Percentiles rank a stretch among this genome's conserved stretches.
These are phyloP conservation scores for Leishmania braziliensis DNA, from an alignment of 208 protist genomes.

Conservation along the genomic window DNA sequence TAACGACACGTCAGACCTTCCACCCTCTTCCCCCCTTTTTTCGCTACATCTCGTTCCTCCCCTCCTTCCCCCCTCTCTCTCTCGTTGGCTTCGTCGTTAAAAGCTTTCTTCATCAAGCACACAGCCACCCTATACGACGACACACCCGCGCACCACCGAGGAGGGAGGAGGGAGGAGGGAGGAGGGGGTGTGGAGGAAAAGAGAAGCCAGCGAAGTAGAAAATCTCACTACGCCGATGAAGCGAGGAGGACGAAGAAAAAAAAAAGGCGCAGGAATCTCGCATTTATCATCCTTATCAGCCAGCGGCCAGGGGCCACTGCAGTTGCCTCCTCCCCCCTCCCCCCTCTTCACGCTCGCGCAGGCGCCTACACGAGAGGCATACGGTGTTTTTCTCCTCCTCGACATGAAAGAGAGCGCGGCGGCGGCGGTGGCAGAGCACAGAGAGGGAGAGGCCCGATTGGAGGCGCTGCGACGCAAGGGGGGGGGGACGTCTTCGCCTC, in stretches of 20 bases:
- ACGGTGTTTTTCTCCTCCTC: not conserved
- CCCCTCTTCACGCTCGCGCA: not conserved
- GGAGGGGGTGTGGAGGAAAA: too few species aligned
- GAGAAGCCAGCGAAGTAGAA: not conserved
- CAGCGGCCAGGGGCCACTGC: not conserved
- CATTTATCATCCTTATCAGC: not conserved
- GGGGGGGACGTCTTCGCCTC: not conserved
- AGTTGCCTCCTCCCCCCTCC: not conserved
- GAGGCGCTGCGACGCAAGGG: not conserved
- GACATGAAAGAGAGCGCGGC: not conserved
- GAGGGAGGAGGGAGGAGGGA: too few species aligned
- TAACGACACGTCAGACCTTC: not conserved
- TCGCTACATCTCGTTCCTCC: not conserved
- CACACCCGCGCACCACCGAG: too few species aligned
- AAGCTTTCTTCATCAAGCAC: not conserved
- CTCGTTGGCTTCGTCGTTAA: not conserved
- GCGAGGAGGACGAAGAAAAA: conserved; percentile 4
- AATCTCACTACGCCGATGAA: not conserved
- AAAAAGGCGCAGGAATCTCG: not conserved
- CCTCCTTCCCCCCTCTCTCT: not conserved
- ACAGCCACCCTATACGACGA: too few species aligned
- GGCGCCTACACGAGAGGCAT: not conserved
- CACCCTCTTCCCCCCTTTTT: not conserved
- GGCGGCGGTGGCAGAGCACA: not conserved
- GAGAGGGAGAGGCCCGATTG: not conserved